phyloP scores from a whole-genome alignment of 225 moss, liverwort and hornwort genomes.

The Neckera pumila region DNA sequence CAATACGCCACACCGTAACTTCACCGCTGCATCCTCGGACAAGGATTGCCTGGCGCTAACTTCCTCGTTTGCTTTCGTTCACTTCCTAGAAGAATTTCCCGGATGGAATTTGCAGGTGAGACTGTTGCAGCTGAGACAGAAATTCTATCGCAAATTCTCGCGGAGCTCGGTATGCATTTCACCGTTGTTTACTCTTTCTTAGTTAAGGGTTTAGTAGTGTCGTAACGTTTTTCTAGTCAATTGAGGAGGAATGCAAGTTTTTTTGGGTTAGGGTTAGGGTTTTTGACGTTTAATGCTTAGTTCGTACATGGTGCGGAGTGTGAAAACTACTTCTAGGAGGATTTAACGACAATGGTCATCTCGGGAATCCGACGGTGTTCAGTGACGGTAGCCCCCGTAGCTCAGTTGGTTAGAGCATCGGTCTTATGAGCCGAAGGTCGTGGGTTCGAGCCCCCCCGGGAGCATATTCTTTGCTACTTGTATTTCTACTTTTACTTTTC shows the following conservation, averaged over 20 bases:
- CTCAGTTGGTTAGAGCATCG: slow-evolving; percentile 31
- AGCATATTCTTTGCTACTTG: not conserved
- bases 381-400: not conserved
- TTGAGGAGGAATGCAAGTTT: no score
- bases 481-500: not conserved
- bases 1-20: not conserved
- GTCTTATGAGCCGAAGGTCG: slow-evolving; percentile 41
- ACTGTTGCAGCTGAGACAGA: no score
- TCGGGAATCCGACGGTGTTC: accelerated
- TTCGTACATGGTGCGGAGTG: accelerated
- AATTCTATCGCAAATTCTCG: not conserved
- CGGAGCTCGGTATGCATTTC: no score
- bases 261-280: not conserved
- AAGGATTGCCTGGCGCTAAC: not conserved
- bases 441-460: slow-evolving; percentile 35
- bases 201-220: no score
- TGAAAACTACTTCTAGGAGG: not conserved
- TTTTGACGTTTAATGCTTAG: accelerated
- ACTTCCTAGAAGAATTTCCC: not conserved
- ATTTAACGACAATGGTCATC: accelerated
- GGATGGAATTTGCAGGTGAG: not conserved
- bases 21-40: not conserved
- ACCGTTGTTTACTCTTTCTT: not conserved
- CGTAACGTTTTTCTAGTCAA: not conserved
- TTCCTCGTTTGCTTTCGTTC: not conserved